phyloP scores from a whole-genome alignment of 768 basidiomycete species.

The Lactifluus piperatus region DNA sequence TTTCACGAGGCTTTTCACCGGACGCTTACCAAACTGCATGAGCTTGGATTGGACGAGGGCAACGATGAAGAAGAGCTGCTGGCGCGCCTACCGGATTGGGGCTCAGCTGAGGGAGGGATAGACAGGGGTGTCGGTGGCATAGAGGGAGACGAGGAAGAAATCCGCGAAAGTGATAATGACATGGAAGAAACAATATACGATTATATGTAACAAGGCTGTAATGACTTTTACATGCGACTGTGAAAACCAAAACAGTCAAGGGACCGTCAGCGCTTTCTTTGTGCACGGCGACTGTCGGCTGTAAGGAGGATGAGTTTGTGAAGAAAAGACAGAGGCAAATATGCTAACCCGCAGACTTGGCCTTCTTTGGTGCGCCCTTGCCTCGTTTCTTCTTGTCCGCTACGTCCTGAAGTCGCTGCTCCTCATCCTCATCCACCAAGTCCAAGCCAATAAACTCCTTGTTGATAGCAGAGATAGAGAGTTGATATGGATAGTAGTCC shows the following conservation, averaged over 20 bases:
- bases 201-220: background rate
- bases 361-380: conserved; percentile 78
- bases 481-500: conserved; percentile 65
- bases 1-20: conserved; percentile 56
- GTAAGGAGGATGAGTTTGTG: background rate
- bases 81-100: conserved; percentile 1
- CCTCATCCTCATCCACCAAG: conserved; percentile 57
- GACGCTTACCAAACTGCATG: conserved; percentile 52
- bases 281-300: conserved; percentile 47
- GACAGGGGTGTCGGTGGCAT: background rate
- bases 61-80: conserved; percentile 7
- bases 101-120: background rate
- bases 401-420: conserved; percentile 59
- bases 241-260: background rate
- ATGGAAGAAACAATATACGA: conserved; percentile 6
- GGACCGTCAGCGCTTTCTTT: conserved; percentile 32
- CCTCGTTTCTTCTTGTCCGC: conserved; percentile 63
- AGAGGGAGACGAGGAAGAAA: background rate
- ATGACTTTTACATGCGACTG: background rate
- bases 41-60: conserved; percentile 6
- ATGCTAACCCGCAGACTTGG: conserved; percentile 55
- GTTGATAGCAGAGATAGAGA: conserved; percentile 46
- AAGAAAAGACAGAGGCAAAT: background rate
- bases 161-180: background rate
- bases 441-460: conserved; percentile 27